Evolutionary conservation across 306 rosid species (phyloP).

Genomic region (Bauhinia variegata): DNA sequence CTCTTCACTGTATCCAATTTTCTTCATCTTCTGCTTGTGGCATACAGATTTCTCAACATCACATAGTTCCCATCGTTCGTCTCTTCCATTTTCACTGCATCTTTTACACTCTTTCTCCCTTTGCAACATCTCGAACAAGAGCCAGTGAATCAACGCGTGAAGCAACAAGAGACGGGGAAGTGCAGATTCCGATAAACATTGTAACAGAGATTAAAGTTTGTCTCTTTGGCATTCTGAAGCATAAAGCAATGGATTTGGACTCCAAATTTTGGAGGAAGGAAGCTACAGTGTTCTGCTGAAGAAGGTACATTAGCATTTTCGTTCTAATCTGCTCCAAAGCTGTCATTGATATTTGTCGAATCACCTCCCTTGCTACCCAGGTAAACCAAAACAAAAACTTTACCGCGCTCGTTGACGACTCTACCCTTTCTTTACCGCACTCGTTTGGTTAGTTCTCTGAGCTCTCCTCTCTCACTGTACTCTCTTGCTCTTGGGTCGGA

Average conservation of each 20-base stretch:
- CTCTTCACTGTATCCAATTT: too few species aligned
- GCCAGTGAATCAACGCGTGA: constrained; percentile 27
- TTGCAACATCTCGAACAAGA: constrained; percentile 30
- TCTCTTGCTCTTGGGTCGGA: background rate
- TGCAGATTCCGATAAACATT: constrained; percentile 56
- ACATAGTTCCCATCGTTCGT: too few species aligned
- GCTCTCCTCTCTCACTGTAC: background rate
- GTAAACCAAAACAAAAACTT: too few species aligned
- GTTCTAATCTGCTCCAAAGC: constrained; percentile 56
- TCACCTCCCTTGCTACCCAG: too few species aligned
- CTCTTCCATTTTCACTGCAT: too few species aligned
- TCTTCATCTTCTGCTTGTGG: too few species aligned
- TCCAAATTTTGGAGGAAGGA: constrained; percentile 59
- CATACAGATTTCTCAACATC: too few species aligned
- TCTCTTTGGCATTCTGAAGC: constrained; percentile 56
- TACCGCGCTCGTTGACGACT: too few species aligned
- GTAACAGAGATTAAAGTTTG: constrained; percentile 66
- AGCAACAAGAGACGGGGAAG: constrained; percentile 36
- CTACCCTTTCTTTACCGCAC: background rate
- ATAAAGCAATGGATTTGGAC: constrained; percentile 76
- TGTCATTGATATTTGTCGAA: background rate
- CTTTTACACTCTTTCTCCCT: too few species aligned
- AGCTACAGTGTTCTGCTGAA: constrained; percentile 39
- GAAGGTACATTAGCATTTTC: constrained; percentile 61
- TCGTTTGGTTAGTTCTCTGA: background rate